Conservation (phyloP, 2,329 filamentous ascomycete species). For the Hortaea sp. region DNA sequence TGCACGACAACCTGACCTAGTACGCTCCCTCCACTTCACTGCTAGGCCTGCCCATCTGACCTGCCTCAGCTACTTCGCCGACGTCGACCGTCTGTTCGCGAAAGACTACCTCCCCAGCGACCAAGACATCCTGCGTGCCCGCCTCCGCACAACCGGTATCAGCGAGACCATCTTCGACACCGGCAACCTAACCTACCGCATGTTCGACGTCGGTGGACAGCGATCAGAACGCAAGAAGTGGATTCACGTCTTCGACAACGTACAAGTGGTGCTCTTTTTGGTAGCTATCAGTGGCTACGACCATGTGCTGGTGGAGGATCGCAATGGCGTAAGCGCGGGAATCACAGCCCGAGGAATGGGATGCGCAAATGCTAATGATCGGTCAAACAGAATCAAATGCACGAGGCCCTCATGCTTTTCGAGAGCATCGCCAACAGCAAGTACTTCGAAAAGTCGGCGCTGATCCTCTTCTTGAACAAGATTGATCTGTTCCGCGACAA, state of each 20-base stretch:
- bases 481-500: slow-evolving; percentile 44
- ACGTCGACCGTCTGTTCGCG: slow-evolving; percentile 52
- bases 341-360: not conserved
- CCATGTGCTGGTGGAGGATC: slow-evolving; percentile 90
- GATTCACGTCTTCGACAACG: slow-evolving; percentile 94
- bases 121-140: slow-evolving; percentile 85
- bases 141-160: slow-evolving; percentile 87
- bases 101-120: slow-evolving; percentile 79
- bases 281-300: slow-evolving; percentile 95
- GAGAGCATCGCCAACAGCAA: slow-evolving; percentile 44
- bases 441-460: slow-evolving; percentile 41
- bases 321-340: slow-evolving; percentile 66
- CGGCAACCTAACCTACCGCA: slow-evolving; percentile 84
- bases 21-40: slow-evolving; percentile 38
- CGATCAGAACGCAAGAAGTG: slow-evolving; percentile 92
- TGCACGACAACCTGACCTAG: slow-evolving; percentile 94
- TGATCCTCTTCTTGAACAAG: slow-evolving; percentile 46
- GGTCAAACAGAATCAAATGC: slow-evolving; percentile 41
- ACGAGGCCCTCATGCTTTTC: slow-evolving; percentile 45
- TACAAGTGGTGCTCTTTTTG: slow-evolving; percentile 83
- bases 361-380: not conserved
- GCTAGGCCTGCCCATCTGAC: slow-evolving; percentile 5
- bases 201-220: slow-evolving; percentile 93
- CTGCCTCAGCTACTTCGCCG: slow-evolving; percentile 61
- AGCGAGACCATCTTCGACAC: slow-evolving; percentile 91